Conservation (phyloP, 768 basidiomycete species). For the Sutorius australiensis region DNA sequence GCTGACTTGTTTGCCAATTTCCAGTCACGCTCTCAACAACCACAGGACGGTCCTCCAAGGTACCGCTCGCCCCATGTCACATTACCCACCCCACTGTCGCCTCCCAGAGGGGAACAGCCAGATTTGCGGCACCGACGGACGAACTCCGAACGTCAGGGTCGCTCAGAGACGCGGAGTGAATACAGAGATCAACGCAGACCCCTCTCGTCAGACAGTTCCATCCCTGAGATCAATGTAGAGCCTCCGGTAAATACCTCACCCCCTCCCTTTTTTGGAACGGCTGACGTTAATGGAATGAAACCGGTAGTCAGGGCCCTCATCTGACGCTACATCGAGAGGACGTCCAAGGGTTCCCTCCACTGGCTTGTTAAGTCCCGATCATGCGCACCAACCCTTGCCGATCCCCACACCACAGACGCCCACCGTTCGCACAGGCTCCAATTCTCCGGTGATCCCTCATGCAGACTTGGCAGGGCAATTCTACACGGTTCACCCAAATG, state of each 20-base stretch:
- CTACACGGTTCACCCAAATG: constrained; percentile 8
- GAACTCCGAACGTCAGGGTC: constrained; percentile 26
- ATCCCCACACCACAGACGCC: constrained; percentile 16
- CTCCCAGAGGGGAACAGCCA: constrained; percentile 16
- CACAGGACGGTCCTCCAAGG: constrained; percentile 8
- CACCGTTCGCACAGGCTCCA: constrained; percentile 15
- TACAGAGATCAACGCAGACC: constrained; percentile 21
- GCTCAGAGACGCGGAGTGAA: constrained; percentile 15
- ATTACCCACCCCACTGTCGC: constrained; percentile 27
- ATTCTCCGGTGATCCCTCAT: constrained; percentile 6
- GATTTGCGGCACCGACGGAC: constrained; percentile 18
- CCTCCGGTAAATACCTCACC: constrained; percentile 25
- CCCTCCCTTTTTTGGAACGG: constrained; percentile 5
- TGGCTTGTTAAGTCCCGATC: constrained; percentile 31
- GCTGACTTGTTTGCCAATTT: neutral
- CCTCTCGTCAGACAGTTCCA: constrained; percentile 32
- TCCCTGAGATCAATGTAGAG: constrained; percentile 32
- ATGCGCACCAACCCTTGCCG: constrained; percentile 28
- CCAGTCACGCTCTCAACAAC: constrained; percentile 20
- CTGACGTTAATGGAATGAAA: constrained; percentile 14
- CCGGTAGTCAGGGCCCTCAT: constrained; percentile 29
- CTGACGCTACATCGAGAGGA: constrained; percentile 32
- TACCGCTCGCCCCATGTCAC: constrained; percentile 21
- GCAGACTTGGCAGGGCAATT: constrained; percentile 11
- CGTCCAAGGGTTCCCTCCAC: constrained; percentile 5